Evolutionary conservation across 2,329 filamentous ascomycete species (phyloP), one percentile per base, ranked within the genome.

Genomic region (Acrodontium crateriforme): DNA sequence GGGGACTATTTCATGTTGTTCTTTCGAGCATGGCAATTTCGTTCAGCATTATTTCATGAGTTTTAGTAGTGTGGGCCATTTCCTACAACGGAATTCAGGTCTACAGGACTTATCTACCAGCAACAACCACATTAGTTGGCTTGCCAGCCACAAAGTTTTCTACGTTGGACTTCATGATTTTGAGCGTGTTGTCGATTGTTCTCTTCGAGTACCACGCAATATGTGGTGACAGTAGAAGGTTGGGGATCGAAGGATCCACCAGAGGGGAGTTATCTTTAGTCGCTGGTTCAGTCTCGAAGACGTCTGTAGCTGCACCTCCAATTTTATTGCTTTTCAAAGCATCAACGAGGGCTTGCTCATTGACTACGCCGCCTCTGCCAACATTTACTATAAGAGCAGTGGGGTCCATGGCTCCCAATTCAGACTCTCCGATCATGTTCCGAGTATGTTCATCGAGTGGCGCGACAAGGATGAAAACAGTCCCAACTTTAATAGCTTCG

Each of bases 211-310:
- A 61, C 66, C 66, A 71, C 1, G 67, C 66, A 20, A 68, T 35
- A 48, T 71, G 67, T 11, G 65, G 65, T 25, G 55, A 64, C 21
- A 67, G 38, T 0, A 65, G 57, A 34, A 71, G 44, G 34, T 68
- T 67, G 9, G 67, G 54, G 12, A 56, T 52, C 27, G 54, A 49
- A 2, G 50, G 50, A 11, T 62, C 59, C 14, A 67, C 39, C 24
- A 68, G 44, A 0, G 58, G 54, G 5, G 54, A 59, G 13, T 56
- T 59, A 9, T 56, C 50, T 20, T 52, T 56, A 0, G 52, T 57
- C 3, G 52, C 56, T 13, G 65, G 65, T 39, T 68, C 63, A 16
- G 47, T 45, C 24, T 52, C 43, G 28, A 63, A 62, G 7, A 68
- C 65, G 41, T 68, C 64, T 0, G 56, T 62, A 4, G 58, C 64